A percentile compares a stretch with the other conserved stretches of the same genome.
Conservation (phyloP, 306 rosid species). For the Hippophae tibetana region DNA sequence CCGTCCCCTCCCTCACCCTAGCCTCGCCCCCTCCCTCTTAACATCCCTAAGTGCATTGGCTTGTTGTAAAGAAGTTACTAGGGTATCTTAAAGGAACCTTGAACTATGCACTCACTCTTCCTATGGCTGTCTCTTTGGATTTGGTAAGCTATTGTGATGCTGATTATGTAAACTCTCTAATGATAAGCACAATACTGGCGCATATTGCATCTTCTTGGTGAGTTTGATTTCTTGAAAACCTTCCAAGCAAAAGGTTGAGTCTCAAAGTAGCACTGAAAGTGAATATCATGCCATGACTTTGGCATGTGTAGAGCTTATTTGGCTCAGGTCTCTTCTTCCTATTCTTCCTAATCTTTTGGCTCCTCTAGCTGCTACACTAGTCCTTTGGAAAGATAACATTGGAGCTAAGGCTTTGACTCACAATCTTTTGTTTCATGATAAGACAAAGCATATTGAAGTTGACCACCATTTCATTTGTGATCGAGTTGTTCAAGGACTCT, state of each 20-base stretch:
- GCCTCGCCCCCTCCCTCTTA: too few relatives aligned
- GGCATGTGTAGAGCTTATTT: too few relatives aligned
- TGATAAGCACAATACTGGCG: neutral
- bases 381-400: neutral
- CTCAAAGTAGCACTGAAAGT: neutral
- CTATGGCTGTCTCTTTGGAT: neutral
- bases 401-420: neutral
- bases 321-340: too few relatives aligned
- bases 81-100: neutral
- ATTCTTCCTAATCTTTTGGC: too few relatives aligned
- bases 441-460: neutral
- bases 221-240: neutral
- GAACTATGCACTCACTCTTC: neutral
- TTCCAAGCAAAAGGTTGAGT: neutral
- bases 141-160: neutral
- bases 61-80: neutral
- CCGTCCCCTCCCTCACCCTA: too few relatives aligned
- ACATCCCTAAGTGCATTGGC: neutral
- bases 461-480: neutral
- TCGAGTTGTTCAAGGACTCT: too few relatives aligned
- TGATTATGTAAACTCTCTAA: neutral
- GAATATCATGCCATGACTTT: neutral
- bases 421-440: neutral
- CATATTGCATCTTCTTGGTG: neutral
- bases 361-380: too few relatives aligned